These are phyloP conservation scores for Colletotrichum falcatum DNA, from an alignment of 2,329 filamentous ascomycete species.

Conservation along the genomic window DNA sequence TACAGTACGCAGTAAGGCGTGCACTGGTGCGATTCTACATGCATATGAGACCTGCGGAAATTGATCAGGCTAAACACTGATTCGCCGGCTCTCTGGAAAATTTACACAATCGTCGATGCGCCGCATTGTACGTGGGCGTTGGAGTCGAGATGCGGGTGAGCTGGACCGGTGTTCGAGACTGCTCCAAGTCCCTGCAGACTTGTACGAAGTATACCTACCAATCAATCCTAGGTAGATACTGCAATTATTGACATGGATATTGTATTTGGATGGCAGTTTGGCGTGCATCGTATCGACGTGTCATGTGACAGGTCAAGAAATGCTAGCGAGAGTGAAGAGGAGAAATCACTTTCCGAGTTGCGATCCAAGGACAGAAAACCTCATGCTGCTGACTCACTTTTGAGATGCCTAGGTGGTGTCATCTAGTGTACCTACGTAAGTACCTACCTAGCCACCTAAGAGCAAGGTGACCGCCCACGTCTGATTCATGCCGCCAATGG, in stretches of 20 bases:
- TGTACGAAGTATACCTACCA: no score
- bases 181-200: background rate
- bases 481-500: conserved; percentile 11
- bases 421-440: background rate
- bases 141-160: background rate
- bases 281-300: background rate
- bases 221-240: no score
- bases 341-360: background rate
- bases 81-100: background rate
- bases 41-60: background rate
- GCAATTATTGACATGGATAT: background rate
- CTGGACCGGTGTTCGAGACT: conserved; percentile 25
- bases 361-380: background rate
- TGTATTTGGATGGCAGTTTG: background rate
- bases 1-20: background rate
- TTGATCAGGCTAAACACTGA: background rate
- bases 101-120: background rate
- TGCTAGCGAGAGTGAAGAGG: background rate
- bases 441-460: no score
- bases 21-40: background rate
- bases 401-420: background rate
- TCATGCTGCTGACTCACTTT: background rate
- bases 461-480: background rate
- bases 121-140: background rate
- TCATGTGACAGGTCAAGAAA: background rate